Evolutionary conservation across 2,329 filamentous ascomycete genomes (phyloP), one percentile per base, ranked within the genome.

Genomic region (Aspergillus calidoustus): DNA sequence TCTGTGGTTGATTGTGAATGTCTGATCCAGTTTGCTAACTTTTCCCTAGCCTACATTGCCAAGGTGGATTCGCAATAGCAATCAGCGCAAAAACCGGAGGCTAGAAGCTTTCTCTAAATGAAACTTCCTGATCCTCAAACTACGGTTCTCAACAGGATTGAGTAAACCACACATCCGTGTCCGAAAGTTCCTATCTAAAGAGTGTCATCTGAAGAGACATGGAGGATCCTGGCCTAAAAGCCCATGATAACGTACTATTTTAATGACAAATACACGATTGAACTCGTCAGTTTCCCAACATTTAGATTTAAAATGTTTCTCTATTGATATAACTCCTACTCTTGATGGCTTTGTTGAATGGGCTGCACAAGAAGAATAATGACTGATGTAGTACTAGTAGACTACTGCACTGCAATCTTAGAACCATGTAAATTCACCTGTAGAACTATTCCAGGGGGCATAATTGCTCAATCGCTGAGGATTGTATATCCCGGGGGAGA

Each of bases 1-100:
- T 38, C 22, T 41, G 11, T 5, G 15, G 44, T 43, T 7, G 49
- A 4, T 13, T 25, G 48, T 7, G 49, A 4, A 11, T 19, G 5
- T n/a, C 7, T 34, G 49, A 15, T 17, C 23, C 13, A 7, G 1
- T 17, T 34, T 61, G 43, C 75, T 79, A 65, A 77, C 68, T n/a
- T 19, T 9, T 22, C 22, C 54, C 55, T 79, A 79, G 84, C 86
- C 82, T 90, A 93, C 86, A 86, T 93, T 75, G 84, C 90, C 81
- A 91, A 91, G 86, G 89, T 90, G 69, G 91, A 93, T 74, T 76
- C 79, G 78, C 70, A 73, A 70, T 79, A 78, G 71, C 71, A 76
- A 77, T 75, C 68, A 76, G 72, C 70, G 68, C 69, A 57, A 69
- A 69, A 62, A 59, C 62, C 67, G 64, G 68, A 69, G 64, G 64